These are phyloP conservation scores for Xerocomus minutiporus DNA, from an alignment of 1,284 basidiomycete species.

Conservation along the genomic window DNA sequence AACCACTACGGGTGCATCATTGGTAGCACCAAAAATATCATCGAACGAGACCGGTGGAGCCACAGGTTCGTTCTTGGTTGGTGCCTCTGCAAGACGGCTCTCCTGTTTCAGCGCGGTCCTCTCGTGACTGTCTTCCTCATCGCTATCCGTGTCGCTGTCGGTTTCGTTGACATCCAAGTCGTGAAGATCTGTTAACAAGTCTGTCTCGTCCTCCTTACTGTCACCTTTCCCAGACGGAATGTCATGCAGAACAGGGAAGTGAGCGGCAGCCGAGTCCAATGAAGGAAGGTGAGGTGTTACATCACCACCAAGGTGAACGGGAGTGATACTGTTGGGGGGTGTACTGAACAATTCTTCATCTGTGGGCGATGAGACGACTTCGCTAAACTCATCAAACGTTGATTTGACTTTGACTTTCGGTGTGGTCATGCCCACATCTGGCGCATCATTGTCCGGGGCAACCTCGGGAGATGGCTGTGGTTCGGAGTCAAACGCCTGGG, in stretches of 20 bases:
- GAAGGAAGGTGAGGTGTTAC: conserved; percentile 24
- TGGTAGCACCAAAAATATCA: conserved; percentile 30
- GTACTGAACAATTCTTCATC: conserved; percentile 59
- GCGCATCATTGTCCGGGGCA: conserved; percentile 21
- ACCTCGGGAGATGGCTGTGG: conserved; percentile 19
- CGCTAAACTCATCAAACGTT: conserved; percentile 11
- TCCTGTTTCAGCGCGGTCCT: conserved; percentile 16
- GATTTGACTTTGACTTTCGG: conserved; percentile 18
- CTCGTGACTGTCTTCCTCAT: conserved; percentile 45
- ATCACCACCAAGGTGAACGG: conserved; percentile 14
- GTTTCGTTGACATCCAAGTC: conserved; percentile 65
- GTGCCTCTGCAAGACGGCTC: conserved; percentile 16
- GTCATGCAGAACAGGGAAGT: conserved; percentile 47
- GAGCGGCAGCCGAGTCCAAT: conserved; percentile 31
- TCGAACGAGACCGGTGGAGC: conserved; percentile 28
- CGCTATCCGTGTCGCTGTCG: conserved; percentile 45
- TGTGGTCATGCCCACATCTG: conserved; percentile 23
- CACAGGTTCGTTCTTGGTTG: conserved; percentile 18
- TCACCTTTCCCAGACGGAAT: conserved; percentile 21
- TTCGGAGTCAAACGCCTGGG: conserved; percentile 38
- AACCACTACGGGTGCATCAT: conserved; percentile 4
- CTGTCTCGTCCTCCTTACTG: conserved; percentile 44
- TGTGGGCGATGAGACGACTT: conserved; percentile 31
- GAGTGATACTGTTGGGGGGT: conserved; percentile 47
- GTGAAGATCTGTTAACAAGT: conserved; percentile 50